Conservation (phyloP, 306 rosid genomes). For the Argentina anserina region DNA sequence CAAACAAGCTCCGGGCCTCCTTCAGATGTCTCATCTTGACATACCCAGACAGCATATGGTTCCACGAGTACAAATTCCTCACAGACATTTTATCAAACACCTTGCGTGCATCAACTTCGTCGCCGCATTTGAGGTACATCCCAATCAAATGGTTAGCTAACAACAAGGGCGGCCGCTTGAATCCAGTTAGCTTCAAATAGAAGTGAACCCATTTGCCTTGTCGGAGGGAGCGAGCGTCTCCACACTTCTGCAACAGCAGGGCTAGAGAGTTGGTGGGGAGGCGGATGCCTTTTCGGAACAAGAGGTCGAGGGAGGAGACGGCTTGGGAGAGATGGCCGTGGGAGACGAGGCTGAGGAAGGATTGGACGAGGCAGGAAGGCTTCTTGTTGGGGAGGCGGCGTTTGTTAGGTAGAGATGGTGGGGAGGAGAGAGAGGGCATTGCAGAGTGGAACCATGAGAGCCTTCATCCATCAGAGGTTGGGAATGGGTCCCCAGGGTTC, state of each 20-base stretch:
- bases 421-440: constrained; percentile 56
- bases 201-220: constrained; percentile 66
- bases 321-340: constrained; percentile 49
- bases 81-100: constrained; percentile 74
- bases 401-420: constrained; percentile 25
- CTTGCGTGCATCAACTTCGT: constrained; percentile 50
- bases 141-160: constrained; percentile 63
- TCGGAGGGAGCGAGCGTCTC: constrained; percentile 34
- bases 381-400: constrained; percentile 12
- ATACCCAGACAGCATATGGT: constrained; percentile 77
- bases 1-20: constrained; percentile 54
- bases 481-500: neutral
- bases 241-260: constrained; percentile 58
- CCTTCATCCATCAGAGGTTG: constrained; percentile 33
- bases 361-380: constrained; percentile 50
- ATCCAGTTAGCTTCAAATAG: constrained; percentile 64
- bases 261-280: constrained; percentile 55
- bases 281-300: constrained; percentile 61
- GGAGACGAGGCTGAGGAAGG: constrained; percentile 41
- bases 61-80: constrained; percentile 79
- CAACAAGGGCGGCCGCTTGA: constrained; percentile 53
- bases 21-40: constrained; percentile 58
- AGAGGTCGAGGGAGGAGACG: constrained; percentile 56
- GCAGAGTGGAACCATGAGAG: constrained; percentile 38
- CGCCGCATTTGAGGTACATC: constrained; percentile 62